Conservation (phyloP, 2,329 filamentous ascomycete species). For the Orbilia quercus region DNA sequence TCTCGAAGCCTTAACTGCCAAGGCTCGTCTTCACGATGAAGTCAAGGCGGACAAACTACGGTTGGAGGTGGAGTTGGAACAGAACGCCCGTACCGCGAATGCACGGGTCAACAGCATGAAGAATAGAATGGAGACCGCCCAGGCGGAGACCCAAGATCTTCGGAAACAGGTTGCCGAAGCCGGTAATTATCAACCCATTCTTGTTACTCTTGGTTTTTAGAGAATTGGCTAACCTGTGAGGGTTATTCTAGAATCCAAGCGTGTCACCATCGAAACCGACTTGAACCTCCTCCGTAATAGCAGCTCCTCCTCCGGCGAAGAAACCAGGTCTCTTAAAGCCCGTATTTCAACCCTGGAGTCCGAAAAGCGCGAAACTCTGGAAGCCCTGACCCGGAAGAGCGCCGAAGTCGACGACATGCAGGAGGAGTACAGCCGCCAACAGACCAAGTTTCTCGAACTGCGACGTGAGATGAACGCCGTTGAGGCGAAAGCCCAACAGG, state of each 20-base stretch:
- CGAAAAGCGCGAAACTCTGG: slow-evolving; percentile 89
- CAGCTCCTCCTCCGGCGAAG: slow-evolving; percentile 77
- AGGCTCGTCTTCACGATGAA: slow-evolving; percentile 83
- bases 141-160: slow-evolving; percentile 84
- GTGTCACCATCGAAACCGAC: slow-evolving; percentile 81
- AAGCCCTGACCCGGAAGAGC: slow-evolving; percentile 89
- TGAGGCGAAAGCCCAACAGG: slow-evolving; percentile 84
- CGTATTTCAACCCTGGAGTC: slow-evolving; percentile 88
- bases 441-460: slow-evolving; percentile 85
- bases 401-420: slow-evolving; percentile 85
- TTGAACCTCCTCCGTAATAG: slow-evolving; percentile 81
- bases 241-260: slow-evolving; percentile 73
- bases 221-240: slow-evolving; percentile 56
- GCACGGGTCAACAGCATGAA: slow-evolving; percentile 84
- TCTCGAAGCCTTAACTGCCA: slow-evolving; percentile 77
- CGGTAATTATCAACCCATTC: slow-evolving; percentile 68
- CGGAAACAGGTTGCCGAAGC: slow-evolving; percentile 83
- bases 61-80: slow-evolving; percentile 91
- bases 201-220: neutral
- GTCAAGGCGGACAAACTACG: slow-evolving; percentile 88
- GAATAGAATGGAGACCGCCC: slow-evolving; percentile 80
- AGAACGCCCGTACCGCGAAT: slow-evolving; percentile 84
- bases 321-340: slow-evolving; percentile 79
- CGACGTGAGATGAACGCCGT: slow-evolving; percentile 82
- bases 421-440: slow-evolving; percentile 86